Evolutionary conservation across 345 rosid genomes (phyloP), one percentile per base, ranked within the genome.

Genomic region (Pugionium cornutum): DNA sequence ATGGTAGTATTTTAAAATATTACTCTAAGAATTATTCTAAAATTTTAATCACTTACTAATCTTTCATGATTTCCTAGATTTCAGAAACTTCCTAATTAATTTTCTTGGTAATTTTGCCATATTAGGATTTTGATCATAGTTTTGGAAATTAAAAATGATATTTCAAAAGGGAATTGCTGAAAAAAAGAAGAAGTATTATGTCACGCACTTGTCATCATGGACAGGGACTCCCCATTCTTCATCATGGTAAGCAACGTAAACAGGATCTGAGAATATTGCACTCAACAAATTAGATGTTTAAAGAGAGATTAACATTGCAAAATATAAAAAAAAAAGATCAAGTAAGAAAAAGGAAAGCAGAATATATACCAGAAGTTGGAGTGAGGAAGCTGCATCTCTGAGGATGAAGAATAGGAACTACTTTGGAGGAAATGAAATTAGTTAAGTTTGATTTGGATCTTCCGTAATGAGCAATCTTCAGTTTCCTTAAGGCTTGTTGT

Each of bases 171-270:
- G 27, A 47, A 46, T 47, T 62, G 53, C 53, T 0, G 3, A 30
- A 33, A 51, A 9, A 46, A 0, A 53, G 18, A 49, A 40, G 0
- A 39, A 45, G 7, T 37, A 4, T 10, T 40, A 45, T 66, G 54
- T 45, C n/a, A 58, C 64, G 58, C 41, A 86, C 92, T 75, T 82
- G 52, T 89, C 96, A 76, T 86, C 84, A 61, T 89, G 85, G 10
- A 81, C 83, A 46, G 92, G 83, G 40, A 88, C 86, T 61, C 96
- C 96, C 92, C 96, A 88, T 78, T 86, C 96, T 80, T 83, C 80
- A 73, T 89, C 90, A 74, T 86, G 92, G 75, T 86, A 89, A 36
- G 86, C 80, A 49, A 84, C 86, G 64, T 83, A 86, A 35, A 84
- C 43, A 53, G 87, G 86, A 79, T 89, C 90, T 88, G 82, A 66